Evolutionary conservation across 352 stramenopile genomes (phyloP).

Genomic region (Phytophthora pinifolia): DNA sequence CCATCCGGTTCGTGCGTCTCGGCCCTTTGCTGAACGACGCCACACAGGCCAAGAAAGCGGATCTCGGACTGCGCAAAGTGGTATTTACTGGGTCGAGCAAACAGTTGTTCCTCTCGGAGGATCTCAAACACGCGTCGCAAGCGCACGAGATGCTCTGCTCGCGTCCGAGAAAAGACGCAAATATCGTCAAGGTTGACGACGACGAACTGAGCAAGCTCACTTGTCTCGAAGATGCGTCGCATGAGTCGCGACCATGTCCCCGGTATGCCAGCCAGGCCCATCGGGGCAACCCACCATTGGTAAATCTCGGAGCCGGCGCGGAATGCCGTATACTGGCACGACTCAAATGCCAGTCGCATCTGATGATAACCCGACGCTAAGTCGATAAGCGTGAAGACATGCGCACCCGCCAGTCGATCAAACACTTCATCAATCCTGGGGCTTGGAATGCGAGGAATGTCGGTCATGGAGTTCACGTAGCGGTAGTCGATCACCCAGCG

Average conservation of each 20-base stretch:
- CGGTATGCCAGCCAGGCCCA: slow-evolving; percentile 39
- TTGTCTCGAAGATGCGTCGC: slow-evolving; percentile 27
- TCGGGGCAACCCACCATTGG: slow-evolving; percentile 41
- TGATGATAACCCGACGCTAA: slow-evolving; percentile 37
- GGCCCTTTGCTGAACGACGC: no score
- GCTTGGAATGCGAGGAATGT: slow-evolving; percentile 11
- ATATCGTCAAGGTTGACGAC: slow-evolving; percentile 40
- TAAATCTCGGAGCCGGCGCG: slow-evolving; percentile 33
- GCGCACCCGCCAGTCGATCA: slow-evolving; percentile 6
- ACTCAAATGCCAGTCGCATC: slow-evolving; percentile 12
- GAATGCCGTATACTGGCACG: slow-evolving; percentile 34
- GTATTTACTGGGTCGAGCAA: no score
- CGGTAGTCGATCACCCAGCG: slow-evolving; percentile 23
- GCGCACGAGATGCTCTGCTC: slow-evolving; percentile 17
- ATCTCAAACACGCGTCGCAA: slow-evolving; percentile 27
- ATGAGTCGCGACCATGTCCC: slow-evolving; percentile 44
- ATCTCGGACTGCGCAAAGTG: no score
- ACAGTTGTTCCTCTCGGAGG: slow-evolving; percentile 22
- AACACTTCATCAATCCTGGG: slow-evolving; percentile 21
- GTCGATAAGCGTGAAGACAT: slow-evolving; percentile 23
- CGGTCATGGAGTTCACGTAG: slow-evolving; percentile 17
- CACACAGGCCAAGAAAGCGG: no score
- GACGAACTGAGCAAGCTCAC: slow-evolving; percentile 28
- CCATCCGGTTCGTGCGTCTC: no score
- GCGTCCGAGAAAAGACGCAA: slow-evolving; percentile 20